These are phyloP conservation scores for Trichoderma endophyticum DNA, from an alignment of 2,329 filamentous ascomycete genomes.

Conservation along the genomic window DNA sequence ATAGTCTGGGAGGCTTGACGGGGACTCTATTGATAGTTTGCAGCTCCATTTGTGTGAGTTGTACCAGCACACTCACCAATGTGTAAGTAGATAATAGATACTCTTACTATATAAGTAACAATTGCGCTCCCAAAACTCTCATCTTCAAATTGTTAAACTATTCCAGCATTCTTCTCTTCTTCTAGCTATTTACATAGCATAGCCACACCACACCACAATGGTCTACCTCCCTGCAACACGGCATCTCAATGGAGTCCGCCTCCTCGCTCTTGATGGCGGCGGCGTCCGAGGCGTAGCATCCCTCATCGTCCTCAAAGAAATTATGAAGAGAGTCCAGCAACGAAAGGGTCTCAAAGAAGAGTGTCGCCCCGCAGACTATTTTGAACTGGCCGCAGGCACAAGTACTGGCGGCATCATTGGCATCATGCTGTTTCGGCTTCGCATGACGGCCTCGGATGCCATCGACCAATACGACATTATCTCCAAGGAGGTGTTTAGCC, in stretches of 20 bases:
- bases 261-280: slow-evolving; percentile 12
- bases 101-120: background rate
- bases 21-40: background rate
- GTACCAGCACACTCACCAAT: background rate
- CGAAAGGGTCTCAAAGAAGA: slow-evolving; percentile 4
- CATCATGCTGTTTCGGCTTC: slow-evolving; percentile 15
- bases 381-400: slow-evolving; percentile 1
- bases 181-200: background rate
- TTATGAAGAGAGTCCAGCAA: slow-evolving; percentile 4
- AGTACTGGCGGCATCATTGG: slow-evolving; percentile 11
- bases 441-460: slow-evolving; percentile 8
- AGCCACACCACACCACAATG: background rate
- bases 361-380: slow-evolving; percentile 6
- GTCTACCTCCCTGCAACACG: slow-evolving; percentile 6
- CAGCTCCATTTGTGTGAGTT: background rate
- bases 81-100: background rate
- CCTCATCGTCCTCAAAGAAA: slow-evolving; percentile 8
- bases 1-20: background rate
- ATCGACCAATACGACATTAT: slow-evolving; percentile 1
- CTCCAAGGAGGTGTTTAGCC: slow-evolving; percentile 9
- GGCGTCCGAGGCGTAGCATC: slow-evolving; percentile 6
- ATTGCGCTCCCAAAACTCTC: background rate
- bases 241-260: slow-evolving; percentile 11
- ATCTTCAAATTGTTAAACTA: background rate
- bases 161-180: background rate